Conservation (phyloP, 108 stramenopile species). For the Nannochloropsis oceanica region DNA sequence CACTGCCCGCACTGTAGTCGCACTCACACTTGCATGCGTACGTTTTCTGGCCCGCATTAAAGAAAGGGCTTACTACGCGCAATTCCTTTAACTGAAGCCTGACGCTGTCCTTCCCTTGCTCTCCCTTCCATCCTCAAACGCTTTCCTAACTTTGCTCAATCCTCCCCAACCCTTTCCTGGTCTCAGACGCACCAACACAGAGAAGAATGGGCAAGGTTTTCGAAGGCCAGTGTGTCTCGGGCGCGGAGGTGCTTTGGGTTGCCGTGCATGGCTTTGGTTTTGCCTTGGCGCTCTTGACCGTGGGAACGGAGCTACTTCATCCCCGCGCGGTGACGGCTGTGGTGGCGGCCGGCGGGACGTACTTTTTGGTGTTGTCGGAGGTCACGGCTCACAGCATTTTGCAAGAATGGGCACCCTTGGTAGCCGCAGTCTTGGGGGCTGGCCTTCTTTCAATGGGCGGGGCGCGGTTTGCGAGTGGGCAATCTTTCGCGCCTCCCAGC, state of each 20-base stretch:
- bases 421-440: not conserved
- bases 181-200: no score
- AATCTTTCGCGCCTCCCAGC: not conserved
- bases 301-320: not conserved
- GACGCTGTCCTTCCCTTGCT: no score
- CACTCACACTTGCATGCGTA: no score
- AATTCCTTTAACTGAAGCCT: no score
- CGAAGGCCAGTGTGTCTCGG: not conserved
- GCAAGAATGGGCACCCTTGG: not conserved
- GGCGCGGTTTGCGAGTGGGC: not conserved
- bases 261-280: not conserved
- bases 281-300: not conserved
- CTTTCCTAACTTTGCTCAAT: no score
- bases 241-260: not conserved
- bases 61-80: no score
- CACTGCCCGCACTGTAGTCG: no score
- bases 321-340: not conserved
- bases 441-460: not conserved
- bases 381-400: not conserved
- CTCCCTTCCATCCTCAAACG: no score
- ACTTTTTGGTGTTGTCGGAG: not conserved
- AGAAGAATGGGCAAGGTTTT: not conserved
- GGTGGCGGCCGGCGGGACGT: not conserved
- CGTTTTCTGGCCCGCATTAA: no score
- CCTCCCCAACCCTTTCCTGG: no score